Evolutionary conservation across 2,329 filamentous ascomycete genomes (phyloP).

Genomic region (Paraphaeosphaeria minitans): DNA sequence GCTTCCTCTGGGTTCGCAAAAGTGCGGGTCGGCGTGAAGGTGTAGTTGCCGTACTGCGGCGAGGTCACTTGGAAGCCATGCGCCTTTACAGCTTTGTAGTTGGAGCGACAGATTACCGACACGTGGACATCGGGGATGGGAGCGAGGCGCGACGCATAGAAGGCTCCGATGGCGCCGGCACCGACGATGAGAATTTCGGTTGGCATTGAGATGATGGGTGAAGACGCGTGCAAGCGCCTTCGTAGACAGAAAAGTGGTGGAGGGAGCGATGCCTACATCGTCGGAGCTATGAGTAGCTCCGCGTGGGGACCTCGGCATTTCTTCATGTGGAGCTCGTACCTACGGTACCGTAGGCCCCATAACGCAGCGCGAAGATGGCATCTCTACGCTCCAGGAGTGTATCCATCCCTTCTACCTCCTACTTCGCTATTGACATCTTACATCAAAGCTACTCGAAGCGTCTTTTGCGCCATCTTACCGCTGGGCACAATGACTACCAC

Average conservation of each 20-base stretch:
- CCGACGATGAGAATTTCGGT: slow-evolving; percentile 69
- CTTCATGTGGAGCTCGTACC: neutral
- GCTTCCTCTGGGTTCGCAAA: slow-evolving; percentile 67
- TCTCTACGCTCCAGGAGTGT: neutral
- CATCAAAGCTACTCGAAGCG: neutral
- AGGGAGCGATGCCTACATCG: neutral
- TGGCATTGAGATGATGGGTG: slow-evolving; percentile 26
- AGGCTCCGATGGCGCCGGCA: slow-evolving; percentile 73
- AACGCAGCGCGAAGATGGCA: neutral
- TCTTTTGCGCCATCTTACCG: neutral
- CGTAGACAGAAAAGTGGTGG: neutral
- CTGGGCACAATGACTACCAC: neutral
- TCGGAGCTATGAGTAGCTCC: slow-evolving; percentile 13
- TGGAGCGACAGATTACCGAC: slow-evolving; percentile 75
- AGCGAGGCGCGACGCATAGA: slow-evolving; percentile 72
- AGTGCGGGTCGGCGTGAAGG: slow-evolving; percentile 65
- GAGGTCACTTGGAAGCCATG: slow-evolving; percentile 69
- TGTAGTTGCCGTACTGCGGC: slow-evolving; percentile 69
- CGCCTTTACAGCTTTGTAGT: slow-evolving; percentile 67
- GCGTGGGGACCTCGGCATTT: slow-evolving; percentile 7
- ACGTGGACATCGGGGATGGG: slow-evolving; percentile 62
- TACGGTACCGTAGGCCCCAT: too few species aligned
- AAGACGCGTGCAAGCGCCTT: neutral
- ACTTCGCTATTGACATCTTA: neutral
- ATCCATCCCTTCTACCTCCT: neutral